Conservation (phyloP, 441 rosid genomes). For the Gossypium davidsonii region DNA sequence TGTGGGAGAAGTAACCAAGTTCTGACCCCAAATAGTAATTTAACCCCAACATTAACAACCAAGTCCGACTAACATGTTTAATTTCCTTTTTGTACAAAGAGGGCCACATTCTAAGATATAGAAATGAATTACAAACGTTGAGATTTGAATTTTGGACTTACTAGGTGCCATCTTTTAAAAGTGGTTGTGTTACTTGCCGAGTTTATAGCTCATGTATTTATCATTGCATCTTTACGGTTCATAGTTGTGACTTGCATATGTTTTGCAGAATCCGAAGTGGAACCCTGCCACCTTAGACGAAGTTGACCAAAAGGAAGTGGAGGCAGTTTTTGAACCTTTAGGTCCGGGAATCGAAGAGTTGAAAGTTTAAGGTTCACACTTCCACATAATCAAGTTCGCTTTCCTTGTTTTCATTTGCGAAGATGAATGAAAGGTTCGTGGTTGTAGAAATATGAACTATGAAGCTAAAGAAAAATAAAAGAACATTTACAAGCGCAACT, state of each 20-base stretch:
- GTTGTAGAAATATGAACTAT: not conserved
- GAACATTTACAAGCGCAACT: not conserved
- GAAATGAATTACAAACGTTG: not conserved
- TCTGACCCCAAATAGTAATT: too few relatives aligned
- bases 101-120: not conserved
- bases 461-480: slow-evolving; percentile 1
- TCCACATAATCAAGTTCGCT: not conserved
- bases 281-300: slow-evolving; percentile 65
- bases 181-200: too few relatives aligned
- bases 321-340: slow-evolving; percentile 63
- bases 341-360: slow-evolving; percentile 48
- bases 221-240: not conserved
- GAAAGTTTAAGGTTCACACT: slow-evolving; percentile 31
- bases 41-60: too few relatives aligned
- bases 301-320: slow-evolving; percentile 55
- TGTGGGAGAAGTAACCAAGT: too few relatives aligned
- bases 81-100: not conserved
- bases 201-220: not conserved
- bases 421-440: not conserved
- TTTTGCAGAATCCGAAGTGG: slow-evolving; percentile 85
- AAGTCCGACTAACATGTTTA: too few relatives aligned
- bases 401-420: not conserved
- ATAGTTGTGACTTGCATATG: not conserved
- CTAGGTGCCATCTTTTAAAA: not conserved
- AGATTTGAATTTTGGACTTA: not conserved